Base-by-base conservation (phyloP, 2,329 filamentous ascomycete species). In the Nemania sp. region DNA sequence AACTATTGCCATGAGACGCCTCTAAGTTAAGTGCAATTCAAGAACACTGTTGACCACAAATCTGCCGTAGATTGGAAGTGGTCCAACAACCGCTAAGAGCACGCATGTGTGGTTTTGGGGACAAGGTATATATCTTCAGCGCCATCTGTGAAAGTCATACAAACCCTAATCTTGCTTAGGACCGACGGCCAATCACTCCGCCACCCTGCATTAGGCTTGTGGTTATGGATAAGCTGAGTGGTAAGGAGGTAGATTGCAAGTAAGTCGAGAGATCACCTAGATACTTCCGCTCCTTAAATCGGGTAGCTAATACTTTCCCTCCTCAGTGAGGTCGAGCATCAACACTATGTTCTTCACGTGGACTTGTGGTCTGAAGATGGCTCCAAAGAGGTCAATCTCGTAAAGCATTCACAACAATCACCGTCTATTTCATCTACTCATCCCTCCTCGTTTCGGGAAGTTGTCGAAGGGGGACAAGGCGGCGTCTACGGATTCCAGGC, bases 101-200 rank as follows among this genome's bases (percentile, higher is more conserved):
- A 72, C 92, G 96, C 69, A 98, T 98, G 96, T 99, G 96, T 83
- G 96, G 96, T 7, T 99, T 98, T 82, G 96, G 96, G 70, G 96
- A 99, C 84, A 99, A 98, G 87, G 93, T 96, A 82, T 96, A 82
- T 83, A 74, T 64, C 66, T 41, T 53, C 29, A 60, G 61, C 52
- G 60, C 61, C 22, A 56, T 60, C 18, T 10, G 49, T 64, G 35
- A 59, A 45, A 72, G 26, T 52, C n/a, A 35, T 54, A 24, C 65
- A 47, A n/a, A 72, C 53, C 26, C 24, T 57, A 51, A 68, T 69
- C 67, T 45, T 35, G 26, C 59, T 64, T 76, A 97, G 92, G 96
- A 99, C 80, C 92, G 96, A 72, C 88, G 96, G 71, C 96, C 96
- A 27, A 98, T 99, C 74, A 98, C 96, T 29, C 95, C 96, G 15